Evolutionary conservation across 495 filamentous ascomycete genomes (phyloP), one percentile per base, ranked within the genome.

Genomic region (Aspergillus diversus): DNA sequence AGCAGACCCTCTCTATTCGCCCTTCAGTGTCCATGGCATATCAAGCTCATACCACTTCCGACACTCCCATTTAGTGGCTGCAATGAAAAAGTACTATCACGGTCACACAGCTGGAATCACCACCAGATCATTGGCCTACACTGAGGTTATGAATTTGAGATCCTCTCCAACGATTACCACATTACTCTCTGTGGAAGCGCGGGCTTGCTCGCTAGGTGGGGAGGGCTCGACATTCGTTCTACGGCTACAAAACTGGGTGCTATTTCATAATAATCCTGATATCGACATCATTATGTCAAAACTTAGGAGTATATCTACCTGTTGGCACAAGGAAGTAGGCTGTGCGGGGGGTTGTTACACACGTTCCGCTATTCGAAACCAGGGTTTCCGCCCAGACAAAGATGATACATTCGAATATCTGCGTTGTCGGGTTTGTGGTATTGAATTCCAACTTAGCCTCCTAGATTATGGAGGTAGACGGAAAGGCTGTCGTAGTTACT

Each of bases 11-110:
- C 8, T 43, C 3, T 3, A 1, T 1, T 43, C 1, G 39, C 39
- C 3, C 15, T 43, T 43, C 39, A 15, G 3, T 9, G 39, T 43
- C 39, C 39, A 43, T 15, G 3, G 39, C 39, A 43, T 15, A 43
- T 3, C 39, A 53, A 31, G 27, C 12, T 54, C 33, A 15, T 54
- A 35, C 17, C 2, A 34, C 32, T 52, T 52, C 50, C 21, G 50
- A 33, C 51, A 54, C 51, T 34, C 9, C 1, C 32, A 35, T 54
- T 54, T 16, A 16, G 32, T 35, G 51, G 51, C 51, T 54, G 51
- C n/a, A 3, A 54, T 54, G 32, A 54, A 54, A 35, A 54, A 34
- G 31, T 33, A 54, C 53, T 55, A 55, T 55, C 53, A 55, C 35
- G 33, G 34, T 1, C 53, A 55, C 35, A 42, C 53, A 55, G 4